Percentiles rank a stretch among this genome's conserved stretches.
phyloP scores from a whole-genome alignment of 495 filamentous ascomycete species.

The Xylona heveae region DNA sequence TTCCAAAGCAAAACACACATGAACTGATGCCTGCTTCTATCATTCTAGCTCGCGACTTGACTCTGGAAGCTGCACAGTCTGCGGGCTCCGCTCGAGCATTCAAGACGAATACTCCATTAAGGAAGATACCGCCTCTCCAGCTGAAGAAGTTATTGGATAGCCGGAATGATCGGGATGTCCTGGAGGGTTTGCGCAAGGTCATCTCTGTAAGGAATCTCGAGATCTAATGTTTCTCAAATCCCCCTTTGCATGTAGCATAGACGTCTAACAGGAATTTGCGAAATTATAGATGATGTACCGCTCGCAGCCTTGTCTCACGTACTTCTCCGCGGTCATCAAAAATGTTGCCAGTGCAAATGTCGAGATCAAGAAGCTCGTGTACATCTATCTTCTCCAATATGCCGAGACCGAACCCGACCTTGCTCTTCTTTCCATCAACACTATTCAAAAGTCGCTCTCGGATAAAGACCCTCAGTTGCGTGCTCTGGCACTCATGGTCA shows the following conservation, averaged over 20 bases:
- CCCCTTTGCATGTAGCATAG: neutral
- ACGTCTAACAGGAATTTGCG: neutral
- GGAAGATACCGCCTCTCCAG: slow-evolving; percentile 31
- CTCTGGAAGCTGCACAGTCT: slow-evolving; percentile 82
- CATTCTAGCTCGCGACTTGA: slow-evolving; percentile 68
- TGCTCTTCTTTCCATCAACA: slow-evolving; percentile 89
- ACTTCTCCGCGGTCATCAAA: slow-evolving; percentile 91
- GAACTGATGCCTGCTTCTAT: slow-evolving; percentile 7
- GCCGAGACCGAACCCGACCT: slow-evolving; percentile 90
- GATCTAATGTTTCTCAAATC: neutral
- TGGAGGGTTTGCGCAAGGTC: slow-evolving; percentile 79
- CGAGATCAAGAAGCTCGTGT: slow-evolving; percentile 92
- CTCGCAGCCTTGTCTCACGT: slow-evolving; percentile 56
- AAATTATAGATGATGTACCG: slow-evolving; percentile 70
- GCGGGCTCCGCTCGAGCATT: slow-evolving; percentile 28
- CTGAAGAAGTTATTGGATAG: slow-evolving; percentile 91
- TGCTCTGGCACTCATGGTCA: slow-evolving; percentile 76
- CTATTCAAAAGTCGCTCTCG: slow-evolving; percentile 90
- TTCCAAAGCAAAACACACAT: neutral
- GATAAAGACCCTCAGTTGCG: slow-evolving; percentile 78
- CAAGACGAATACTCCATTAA: slow-evolving; percentile 20
- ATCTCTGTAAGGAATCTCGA: slow-evolving; percentile 41
- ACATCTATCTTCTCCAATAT: slow-evolving; percentile 91
- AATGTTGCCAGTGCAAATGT: slow-evolving; percentile 80
- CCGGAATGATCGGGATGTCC: slow-evolving; percentile 75